A percentile compares a stretch with the other conserved stretches of the same genome.
Conservation (phyloP, 2,329 filamentous ascomycete genomes). For the Aurifilum marmelostoma region DNA sequence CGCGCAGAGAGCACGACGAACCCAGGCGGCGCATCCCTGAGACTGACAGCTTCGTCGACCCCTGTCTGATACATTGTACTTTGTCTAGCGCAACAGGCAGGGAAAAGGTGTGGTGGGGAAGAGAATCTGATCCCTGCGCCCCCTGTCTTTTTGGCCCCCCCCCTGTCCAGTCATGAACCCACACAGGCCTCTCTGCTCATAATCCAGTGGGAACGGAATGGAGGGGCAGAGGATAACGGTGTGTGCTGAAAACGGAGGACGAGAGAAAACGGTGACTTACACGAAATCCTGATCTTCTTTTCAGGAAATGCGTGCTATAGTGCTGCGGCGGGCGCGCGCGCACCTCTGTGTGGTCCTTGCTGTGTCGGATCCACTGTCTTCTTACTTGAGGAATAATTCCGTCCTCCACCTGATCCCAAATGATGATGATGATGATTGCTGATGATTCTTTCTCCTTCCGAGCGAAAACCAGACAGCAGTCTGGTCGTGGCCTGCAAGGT, state of each 20-base stretch:
- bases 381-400: not conserved
- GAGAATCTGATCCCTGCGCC: constrained; percentile 7
- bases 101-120: constrained; percentile 5
- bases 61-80: constrained; percentile 9
- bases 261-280: constrained; percentile 28
- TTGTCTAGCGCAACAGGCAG: not conserved
- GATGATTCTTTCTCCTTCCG: no score
- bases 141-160: not conserved
- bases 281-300: constrained; percentile 12
- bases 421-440: not conserved
- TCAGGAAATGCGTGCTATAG: not conserved
- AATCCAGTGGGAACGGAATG: not conserved
- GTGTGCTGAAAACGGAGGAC: not conserved
- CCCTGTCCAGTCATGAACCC: constrained; percentile 19
- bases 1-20: not conserved
- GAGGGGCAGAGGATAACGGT: not conserved
- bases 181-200: constrained; percentile 7
- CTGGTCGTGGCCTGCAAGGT: not conserved
- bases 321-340: no score
- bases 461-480: not conserved
- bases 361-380: not conserved
- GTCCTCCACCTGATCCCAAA: not conserved
- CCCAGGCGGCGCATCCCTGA: constrained; percentile 9
- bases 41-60: constrained; percentile 3
- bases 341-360: not conserved